phyloP scores from a whole-genome alignment of 2,329 filamentous ascomycete species.

The Simplicillium aogashimaense region DNA sequence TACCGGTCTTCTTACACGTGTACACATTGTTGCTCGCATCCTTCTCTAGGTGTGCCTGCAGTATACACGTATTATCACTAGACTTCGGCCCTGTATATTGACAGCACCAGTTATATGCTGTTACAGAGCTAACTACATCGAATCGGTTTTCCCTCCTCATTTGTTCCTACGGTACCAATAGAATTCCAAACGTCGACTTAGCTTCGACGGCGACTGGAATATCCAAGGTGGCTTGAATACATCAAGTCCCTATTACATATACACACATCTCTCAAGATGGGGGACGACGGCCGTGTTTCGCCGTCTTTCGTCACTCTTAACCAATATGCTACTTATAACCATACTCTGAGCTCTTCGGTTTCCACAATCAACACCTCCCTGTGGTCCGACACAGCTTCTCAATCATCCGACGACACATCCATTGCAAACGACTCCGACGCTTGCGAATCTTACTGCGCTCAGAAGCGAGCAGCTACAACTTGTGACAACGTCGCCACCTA shows the following conservation, averaged over 20 bases:
- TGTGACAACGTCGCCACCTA: constrained; percentile 13
- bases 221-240: constrained; percentile 19
- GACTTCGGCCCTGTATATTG: constrained; percentile 28
- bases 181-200: too few species aligned
- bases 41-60: constrained; percentile 32
- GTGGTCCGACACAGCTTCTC: constrained; percentile 64
- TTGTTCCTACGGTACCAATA: too few species aligned
- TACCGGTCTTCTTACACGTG: constrained; percentile 48
- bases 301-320: constrained; percentile 37
- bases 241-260: constrained; percentile 17
- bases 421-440: constrained; percentile 47
- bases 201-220: constrained; percentile 45
- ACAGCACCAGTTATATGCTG: constrained; percentile 21
- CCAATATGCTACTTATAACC: constrained; percentile 53
- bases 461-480: constrained; percentile 13
- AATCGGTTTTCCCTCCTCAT: too few species aligned
- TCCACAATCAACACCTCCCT: constrained; percentile 69
- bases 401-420: constrained; percentile 60
- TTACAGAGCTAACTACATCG: constrained; percentile 25
- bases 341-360: constrained; percentile 62
- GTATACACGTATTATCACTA: constrained; percentile 13
- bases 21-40: constrained; percentile 30
- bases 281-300: constrained; percentile 41
- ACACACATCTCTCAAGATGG: constrained; percentile 42
- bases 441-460: constrained; percentile 32